These are phyloP conservation scores for Cladophialophora immunda DNA, from an alignment of 2,329 filamentous ascomycete genomes.

Conservation along the genomic window DNA sequence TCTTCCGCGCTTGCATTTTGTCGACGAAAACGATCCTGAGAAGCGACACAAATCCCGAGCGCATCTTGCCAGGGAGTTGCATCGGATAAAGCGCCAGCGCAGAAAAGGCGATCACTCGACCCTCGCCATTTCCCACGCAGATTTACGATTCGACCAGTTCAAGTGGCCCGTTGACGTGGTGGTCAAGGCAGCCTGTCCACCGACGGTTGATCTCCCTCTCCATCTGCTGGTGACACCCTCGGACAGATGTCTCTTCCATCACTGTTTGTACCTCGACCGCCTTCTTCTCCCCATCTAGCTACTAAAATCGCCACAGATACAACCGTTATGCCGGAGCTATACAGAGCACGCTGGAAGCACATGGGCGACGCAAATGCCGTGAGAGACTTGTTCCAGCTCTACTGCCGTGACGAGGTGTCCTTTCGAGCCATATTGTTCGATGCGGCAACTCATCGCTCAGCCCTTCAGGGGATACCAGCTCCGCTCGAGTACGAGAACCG, in stretches of 20 bases:
- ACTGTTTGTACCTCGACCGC: slow-evolving; percentile 5
- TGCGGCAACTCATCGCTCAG: slow-evolving; percentile 14
- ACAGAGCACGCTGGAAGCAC: slow-evolving; percentile 15
- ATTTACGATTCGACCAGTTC: slow-evolving; percentile 7
- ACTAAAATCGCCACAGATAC: not conserved
- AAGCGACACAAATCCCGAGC: slow-evolving; percentile 15
- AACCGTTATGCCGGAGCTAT: slow-evolving; percentile 13
- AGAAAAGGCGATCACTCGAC: not conserved
- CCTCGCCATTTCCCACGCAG: not conserved
- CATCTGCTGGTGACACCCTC: not conserved
- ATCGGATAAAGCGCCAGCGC: slow-evolving; percentile 19
- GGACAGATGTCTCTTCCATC: slow-evolving; percentile 15
- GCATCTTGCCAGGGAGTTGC: slow-evolving; percentile 21
- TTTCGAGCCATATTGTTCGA: slow-evolving; percentile 21
- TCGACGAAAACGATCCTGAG: slow-evolving; percentile 22
- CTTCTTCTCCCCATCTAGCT: no score
- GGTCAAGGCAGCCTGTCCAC: slow-evolving; percentile 16
- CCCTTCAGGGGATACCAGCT: slow-evolving; percentile 14
- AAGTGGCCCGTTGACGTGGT: slow-evolving; percentile 14
- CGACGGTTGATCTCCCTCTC: slow-evolving; percentile 10
- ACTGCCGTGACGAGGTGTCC: slow-evolving; percentile 21
- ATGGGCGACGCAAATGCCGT: slow-evolving; percentile 5
- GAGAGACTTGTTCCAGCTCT: slow-evolving; percentile 19
- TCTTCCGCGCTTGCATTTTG: slow-evolving; percentile 16
- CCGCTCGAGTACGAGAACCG: slow-evolving; percentile 17